Percentiles rank a stretch among this genome's conserved stretches.
These are phyloP conservation scores for Arachnopeziza araneosa DNA, from an alignment of 2,329 filamentous ascomycete species.

Conservation along the genomic window DNA sequence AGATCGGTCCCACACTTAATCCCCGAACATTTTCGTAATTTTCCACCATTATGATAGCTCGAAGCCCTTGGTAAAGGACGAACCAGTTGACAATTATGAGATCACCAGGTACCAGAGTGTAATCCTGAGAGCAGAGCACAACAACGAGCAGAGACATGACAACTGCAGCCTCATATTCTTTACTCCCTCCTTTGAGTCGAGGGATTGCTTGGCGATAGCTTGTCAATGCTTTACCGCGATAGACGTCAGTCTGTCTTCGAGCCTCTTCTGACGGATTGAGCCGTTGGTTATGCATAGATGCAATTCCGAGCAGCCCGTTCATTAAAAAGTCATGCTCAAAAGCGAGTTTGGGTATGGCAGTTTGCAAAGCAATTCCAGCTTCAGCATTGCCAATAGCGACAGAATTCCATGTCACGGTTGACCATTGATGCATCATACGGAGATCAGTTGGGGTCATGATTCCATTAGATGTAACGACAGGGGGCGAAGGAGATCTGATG, in stretches of 20 bases:
- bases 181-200: conserved; percentile 8
- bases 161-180: conserved; percentile 23
- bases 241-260: conserved; percentile 18
- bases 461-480: conserved; percentile 12
- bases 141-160: conserved; percentile 25
- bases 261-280: conserved; percentile 11
- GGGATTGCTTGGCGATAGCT: conserved; percentile 22
- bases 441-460: conserved; percentile 20
- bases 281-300: conserved; percentile 25
- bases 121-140: conserved; percentile 19
- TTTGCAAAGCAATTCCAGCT: conserved; percentile 14
- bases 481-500: conserved; percentile 7
- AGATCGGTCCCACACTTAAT: conserved; percentile 19
- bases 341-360: conserved; percentile 23
- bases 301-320: conserved; percentile 25
- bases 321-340: conserved; percentile 26
- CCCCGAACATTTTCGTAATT: neutral
- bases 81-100: conserved; percentile 24
- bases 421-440: conserved; percentile 28
- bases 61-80: conserved; percentile 21
- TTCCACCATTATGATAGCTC: conserved; percentile 13
- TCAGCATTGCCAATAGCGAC: conserved; percentile 13
- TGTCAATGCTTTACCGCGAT: conserved; percentile 20
- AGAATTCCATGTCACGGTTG: conserved; percentile 17
- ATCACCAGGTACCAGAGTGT: conserved; percentile 12